These are phyloP conservation scores for Globisporangium canariense DNA, from an alignment of 352 stramenopile genomes.

Conservation along the genomic window DNA sequence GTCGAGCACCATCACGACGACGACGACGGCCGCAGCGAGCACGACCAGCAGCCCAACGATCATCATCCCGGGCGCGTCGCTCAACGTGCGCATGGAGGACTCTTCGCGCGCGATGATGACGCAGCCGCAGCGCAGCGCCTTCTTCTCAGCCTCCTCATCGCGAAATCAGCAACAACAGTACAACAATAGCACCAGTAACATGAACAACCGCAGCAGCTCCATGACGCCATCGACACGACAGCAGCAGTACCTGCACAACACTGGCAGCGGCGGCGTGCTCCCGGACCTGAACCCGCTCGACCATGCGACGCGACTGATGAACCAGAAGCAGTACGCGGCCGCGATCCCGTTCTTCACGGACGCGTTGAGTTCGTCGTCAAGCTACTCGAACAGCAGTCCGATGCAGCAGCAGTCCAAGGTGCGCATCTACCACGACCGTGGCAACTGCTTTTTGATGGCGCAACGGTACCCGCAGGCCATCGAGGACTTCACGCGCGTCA, in stretches of 20 bases:
- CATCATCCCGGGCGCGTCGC: conserved; percentile 12
- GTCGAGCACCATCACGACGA: conserved; percentile 6
- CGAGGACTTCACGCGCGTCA: conserved; percentile 69
- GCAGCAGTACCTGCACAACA: conserved; percentile 15
- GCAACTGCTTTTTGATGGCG: conserved; percentile 48
- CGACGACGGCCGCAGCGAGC: conserved; percentile 10
- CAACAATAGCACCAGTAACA: neutral
- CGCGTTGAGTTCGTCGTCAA: conserved; percentile 30
- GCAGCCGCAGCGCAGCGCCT: neutral
- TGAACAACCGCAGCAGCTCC: neutral
- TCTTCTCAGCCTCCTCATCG: neutral
- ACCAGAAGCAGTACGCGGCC: conserved; percentile 52
- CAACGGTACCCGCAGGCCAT: conserved; percentile 60
- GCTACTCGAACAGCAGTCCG: neutral
- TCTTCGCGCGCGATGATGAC: neutral
- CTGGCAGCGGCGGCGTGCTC: conserved; percentile 2
- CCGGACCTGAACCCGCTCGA: conserved; percentile 24
- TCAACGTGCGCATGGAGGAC: conserved; percentile 10
- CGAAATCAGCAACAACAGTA: neutral
- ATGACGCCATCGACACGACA: conserved; percentile 20
- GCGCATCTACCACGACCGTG: conserved; percentile 63
- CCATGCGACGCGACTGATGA: conserved; percentile 41
- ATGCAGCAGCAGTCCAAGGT: conserved; percentile 32
- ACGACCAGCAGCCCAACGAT: conserved; percentile 6
- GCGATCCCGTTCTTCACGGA: conserved; percentile 60